Evolutionary conservation across 2,329 filamentous ascomycete genomes (phyloP), one percentile per base, ranked within the genome.

Genomic region (Epichloe scottii): DNA sequence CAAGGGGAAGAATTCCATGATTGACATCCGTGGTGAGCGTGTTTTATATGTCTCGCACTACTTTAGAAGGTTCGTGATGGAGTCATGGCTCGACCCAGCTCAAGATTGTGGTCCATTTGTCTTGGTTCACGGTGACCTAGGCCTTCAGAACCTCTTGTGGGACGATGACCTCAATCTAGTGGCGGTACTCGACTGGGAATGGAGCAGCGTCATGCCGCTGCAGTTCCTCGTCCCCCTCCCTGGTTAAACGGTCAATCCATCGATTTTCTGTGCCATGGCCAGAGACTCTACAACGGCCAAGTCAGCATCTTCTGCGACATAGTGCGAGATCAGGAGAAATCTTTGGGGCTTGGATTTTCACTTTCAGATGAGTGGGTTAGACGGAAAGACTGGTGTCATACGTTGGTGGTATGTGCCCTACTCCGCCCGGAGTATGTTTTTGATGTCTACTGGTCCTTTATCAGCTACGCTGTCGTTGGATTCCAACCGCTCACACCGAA

Each of bases 101-200:
- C 33, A 46, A 37, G 54, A 55, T 11, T 35, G 47, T 2, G 59
- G 57, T 15, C 60, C 59, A 0, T 63, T 61, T 47, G 55, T 57
- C 4, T 46, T 63, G 26, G 53, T 55, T 15, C 60, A 63, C 51
- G 59, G 60, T 3, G 59, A 61, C 49, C 42, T 63, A 3, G 46
- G 53, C 19, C 48, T 51, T 12, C 55, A 53, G 14, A 61, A 63
- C 46, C 44, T 57, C n/a, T 35, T 59, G 3, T 47, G 55, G 6
- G 51, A 59, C 23, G 50, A 59, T 6, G 17, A 52, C 4, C 44
- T 56, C 45, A 39, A 40, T 3, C 46, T 58, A 14, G 48, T 49
- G 19, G 42, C 38, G 3, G 51, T 59, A 15, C 42, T 59, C 14
- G 54, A 57, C 46, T 59, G 55, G 56, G 56, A 57, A 46, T 58